Evolutionary conservation across 768 basidiomycete species (phyloP).

Genomic region (Pisolithus sp.): DNA sequence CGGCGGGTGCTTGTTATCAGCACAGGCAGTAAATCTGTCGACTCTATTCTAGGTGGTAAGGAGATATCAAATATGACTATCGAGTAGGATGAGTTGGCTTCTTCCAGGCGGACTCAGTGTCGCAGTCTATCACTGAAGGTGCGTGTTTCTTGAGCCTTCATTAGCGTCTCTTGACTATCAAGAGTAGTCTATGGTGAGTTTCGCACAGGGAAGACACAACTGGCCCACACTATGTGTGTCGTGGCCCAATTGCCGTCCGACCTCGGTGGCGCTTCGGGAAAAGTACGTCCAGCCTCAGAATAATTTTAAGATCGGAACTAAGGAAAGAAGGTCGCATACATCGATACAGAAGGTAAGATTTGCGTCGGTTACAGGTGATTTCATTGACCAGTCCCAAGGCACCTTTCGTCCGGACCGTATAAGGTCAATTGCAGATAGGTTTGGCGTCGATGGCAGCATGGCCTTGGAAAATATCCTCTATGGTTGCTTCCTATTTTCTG

Average conservation of each 20-base stretch:
- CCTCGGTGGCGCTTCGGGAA: slow-evolving; percentile 86
- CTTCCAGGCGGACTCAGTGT: slow-evolving; percentile 74
- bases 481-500: slow-evolving; percentile 36
- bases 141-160: neutral
- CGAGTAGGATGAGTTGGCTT: neutral
- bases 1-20: slow-evolving; percentile 78
- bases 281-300: slow-evolving; percentile 40
- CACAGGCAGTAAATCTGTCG: slow-evolving; percentile 90
- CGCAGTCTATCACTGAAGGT: slow-evolving; percentile 94
- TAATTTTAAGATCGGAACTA: neutral
- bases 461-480: slow-evolving; percentile 90
- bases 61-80: neutral
- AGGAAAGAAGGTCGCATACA: slow-evolving; percentile 68
- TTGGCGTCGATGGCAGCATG: slow-evolving; percentile 86
- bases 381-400: slow-evolving; percentile 39
- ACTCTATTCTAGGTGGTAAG: slow-evolving; percentile 80
- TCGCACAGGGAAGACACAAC: slow-evolving; percentile 92
- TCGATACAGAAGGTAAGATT: slow-evolving; percentile 72
- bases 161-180: neutral
- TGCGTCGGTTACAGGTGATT: neutral
- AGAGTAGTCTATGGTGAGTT: slow-evolving; percentile 87
- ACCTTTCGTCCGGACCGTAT: slow-evolving; percentile 95
- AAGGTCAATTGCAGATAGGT: slow-evolving; percentile 83
- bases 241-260: slow-evolving; percentile 84
- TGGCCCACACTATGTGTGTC: slow-evolving; percentile 94